Conservation (phyloP, 495 filamentous ascomycete species). For the Venustampulla echinocandica region DNA sequence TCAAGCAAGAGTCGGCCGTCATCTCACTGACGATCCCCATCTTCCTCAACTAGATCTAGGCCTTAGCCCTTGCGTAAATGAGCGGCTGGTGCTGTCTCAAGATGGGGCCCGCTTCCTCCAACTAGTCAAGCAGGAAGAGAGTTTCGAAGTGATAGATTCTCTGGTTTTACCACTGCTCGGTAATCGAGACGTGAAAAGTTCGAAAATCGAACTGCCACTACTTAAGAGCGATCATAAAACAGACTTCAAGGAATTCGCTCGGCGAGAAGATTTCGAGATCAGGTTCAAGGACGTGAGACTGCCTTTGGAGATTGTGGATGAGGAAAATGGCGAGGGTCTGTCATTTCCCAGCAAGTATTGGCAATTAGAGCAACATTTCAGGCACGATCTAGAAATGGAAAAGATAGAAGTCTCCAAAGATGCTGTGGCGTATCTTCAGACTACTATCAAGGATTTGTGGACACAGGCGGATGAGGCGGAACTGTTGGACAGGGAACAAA, state of each 20-base stretch:
- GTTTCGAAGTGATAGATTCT: constrained; percentile 19
- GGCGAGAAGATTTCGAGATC: constrained; percentile 26
- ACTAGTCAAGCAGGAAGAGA: constrained; percentile 10
- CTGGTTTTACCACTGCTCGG: constrained; percentile 17
- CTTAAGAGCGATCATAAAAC: constrained; percentile 40
- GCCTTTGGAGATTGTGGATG: constrained; percentile 37
- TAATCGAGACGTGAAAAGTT: constrained; percentile 1
- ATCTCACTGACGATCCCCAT: constrained; percentile 14
- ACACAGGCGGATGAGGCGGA: constrained; percentile 26
- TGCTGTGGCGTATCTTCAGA: constrained; percentile 30
- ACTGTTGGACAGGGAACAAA: constrained; percentile 25
- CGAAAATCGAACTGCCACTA: constrained; percentile 38
- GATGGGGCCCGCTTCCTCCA: constrained; percentile 13
- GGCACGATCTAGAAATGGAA: constrained; percentile 28
- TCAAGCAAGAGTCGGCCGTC: constrained; percentile 2
- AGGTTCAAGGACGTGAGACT: constrained; percentile 32
- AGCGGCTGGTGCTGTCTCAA: constrained; percentile 24
- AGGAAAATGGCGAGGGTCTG: constrained; percentile 42
- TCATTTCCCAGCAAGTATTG: constrained; percentile 32
- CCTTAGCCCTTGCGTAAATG: constrained; percentile 11
- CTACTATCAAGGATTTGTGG: constrained; percentile 31
- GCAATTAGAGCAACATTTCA: constrained; percentile 20
- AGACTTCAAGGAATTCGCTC: constrained; percentile 32
- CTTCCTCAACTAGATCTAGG: constrained; percentile 24
- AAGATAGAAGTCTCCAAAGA: constrained; percentile 37